Percentiles rank a stretch among this genome's conserved stretches.
Evolutionary conservation across 2,329 filamentous ascomycete genomes (phyloP).

Genomic region (Polytolypa hystricis): DNA sequence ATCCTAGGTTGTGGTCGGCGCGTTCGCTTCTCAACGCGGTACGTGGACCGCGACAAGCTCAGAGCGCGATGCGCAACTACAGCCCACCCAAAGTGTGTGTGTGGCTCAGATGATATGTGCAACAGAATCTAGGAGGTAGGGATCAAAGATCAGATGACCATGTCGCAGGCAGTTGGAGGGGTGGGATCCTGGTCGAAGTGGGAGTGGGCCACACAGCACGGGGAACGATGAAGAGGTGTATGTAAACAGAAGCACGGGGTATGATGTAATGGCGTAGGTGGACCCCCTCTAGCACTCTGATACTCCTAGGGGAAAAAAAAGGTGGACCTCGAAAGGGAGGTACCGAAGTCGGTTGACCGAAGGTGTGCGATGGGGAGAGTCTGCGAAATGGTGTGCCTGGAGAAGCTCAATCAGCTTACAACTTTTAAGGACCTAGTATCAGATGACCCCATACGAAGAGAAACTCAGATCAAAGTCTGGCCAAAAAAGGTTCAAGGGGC

Average conservation of each 20-base stretch:
- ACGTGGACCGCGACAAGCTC: not conserved
- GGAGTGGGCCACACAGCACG: not conserved
- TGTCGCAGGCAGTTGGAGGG: not conserved
- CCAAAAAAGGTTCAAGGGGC: no score
- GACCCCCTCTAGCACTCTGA: no score
- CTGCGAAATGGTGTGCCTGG: no score
- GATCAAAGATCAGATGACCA: constrained; percentile 2
- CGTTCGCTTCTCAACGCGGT: constrained; percentile 3
- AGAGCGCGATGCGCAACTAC: not conserved
- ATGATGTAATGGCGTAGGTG: constrained; percentile 4
- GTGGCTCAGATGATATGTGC: constrained; percentile 3
- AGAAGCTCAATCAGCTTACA: no score
- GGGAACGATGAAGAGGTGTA: not conserved
- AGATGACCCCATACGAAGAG: no score
- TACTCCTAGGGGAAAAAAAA: no score
- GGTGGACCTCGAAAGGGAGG: no score
- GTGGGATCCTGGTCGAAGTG: not conserved
- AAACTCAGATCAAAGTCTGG: no score
- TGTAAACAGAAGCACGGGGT: not conserved
- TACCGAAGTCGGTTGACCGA: no score
- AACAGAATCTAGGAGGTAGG: not conserved
- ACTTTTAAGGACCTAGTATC: no score
- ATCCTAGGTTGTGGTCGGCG: constrained; percentile 3
- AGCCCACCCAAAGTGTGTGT: not conserved
- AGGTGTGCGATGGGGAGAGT: no score